These are phyloP conservation scores for Poronia punctata DNA, from an alignment of 495 filamentous ascomycete species.

Conservation along the genomic window DNA sequence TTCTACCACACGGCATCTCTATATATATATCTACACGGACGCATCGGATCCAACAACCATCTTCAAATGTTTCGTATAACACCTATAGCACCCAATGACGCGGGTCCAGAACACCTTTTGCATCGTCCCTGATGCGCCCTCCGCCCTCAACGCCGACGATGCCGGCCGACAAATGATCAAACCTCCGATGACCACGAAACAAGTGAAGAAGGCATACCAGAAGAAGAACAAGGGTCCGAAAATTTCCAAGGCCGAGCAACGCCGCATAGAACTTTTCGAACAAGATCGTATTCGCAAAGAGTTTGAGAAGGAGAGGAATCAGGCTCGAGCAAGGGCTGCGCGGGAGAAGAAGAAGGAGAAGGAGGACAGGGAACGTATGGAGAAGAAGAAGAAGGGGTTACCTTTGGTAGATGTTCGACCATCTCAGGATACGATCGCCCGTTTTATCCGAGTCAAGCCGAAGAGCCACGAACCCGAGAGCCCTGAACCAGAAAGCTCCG, in stretches of 20 bases:
- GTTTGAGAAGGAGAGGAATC: constrained; percentile 36
- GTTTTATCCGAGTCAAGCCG: constrained; percentile 33
- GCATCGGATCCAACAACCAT: too few species aligned
- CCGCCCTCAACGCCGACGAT: constrained; percentile 15
- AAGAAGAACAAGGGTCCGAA: constrained; percentile 26
- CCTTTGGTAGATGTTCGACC: constrained; percentile 35
- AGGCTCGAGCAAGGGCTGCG: constrained; percentile 26
- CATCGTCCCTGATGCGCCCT: constrained; percentile 22
- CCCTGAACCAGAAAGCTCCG: too few species aligned
- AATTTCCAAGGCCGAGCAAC: constrained; percentile 34
- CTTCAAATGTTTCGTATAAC: too few species aligned
- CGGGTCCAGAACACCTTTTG: constrained; percentile 26
- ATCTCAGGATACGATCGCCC: constrained; percentile 37
- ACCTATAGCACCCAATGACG: too few species aligned
- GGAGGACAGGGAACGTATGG: constrained; percentile 26
- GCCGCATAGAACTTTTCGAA: constrained; percentile 34
- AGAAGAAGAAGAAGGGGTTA: constrained; percentile 33
- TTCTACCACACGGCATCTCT: too few species aligned
- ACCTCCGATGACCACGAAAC: constrained; percentile 41
- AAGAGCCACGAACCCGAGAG: too few species aligned
- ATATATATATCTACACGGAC: too few species aligned
- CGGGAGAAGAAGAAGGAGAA: constrained; percentile 40
- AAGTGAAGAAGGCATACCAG: constrained; percentile 34
- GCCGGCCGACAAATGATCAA: constrained; percentile 2
- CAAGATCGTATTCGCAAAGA: constrained; percentile 39